Conservation (phyloP, 371 early-diverging fungal genomes). For the Mucor circinelloides region DNA sequence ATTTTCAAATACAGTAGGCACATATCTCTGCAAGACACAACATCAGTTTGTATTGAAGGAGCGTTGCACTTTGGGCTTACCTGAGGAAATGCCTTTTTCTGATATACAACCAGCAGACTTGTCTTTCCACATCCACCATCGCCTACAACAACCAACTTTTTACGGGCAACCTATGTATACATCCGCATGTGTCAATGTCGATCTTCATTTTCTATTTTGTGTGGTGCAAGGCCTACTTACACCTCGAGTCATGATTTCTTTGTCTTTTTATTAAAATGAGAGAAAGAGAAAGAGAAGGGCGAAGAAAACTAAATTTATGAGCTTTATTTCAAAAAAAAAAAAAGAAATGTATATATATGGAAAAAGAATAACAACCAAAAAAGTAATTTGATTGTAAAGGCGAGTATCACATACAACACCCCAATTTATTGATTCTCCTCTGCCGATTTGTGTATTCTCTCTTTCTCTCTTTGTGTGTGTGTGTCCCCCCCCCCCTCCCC, state of each 20-base stretch:
- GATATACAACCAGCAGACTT: constrained; percentile 81
- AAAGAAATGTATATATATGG: constrained; percentile 13
- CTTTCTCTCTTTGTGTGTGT: too few species aligned
- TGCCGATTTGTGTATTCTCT: not conserved
- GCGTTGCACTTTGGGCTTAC: constrained; percentile 26
- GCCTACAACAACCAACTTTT: constrained; percentile 61
- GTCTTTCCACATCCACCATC: constrained; percentile 88
- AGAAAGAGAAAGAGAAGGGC: not conserved
- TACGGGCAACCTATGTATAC: constrained; percentile 43
- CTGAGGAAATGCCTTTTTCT: constrained; percentile 83
- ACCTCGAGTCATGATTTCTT: constrained; percentile 19
- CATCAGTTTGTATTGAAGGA: not conserved
- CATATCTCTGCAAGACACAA: constrained; percentile 36
- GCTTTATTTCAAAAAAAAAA: not conserved
- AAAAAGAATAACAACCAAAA: constrained; percentile 15
- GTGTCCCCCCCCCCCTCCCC: not conserved
- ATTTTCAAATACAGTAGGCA: constrained; percentile 82
- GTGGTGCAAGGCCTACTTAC: constrained; percentile 2
- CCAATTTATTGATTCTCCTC: not conserved
- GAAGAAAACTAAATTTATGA: not conserved
- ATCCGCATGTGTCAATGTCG: too few species aligned
- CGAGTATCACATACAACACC: not conserved
- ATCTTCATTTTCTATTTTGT: not conserved
- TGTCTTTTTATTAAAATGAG: not conserved
- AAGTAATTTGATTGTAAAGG: constrained; percentile 4